Percentiles rank a stretch among this genome's conserved stretches.
Evolutionary conservation across 768 basidiomycete species (phyloP).

Genomic region (Podaxis sp.): DNA sequence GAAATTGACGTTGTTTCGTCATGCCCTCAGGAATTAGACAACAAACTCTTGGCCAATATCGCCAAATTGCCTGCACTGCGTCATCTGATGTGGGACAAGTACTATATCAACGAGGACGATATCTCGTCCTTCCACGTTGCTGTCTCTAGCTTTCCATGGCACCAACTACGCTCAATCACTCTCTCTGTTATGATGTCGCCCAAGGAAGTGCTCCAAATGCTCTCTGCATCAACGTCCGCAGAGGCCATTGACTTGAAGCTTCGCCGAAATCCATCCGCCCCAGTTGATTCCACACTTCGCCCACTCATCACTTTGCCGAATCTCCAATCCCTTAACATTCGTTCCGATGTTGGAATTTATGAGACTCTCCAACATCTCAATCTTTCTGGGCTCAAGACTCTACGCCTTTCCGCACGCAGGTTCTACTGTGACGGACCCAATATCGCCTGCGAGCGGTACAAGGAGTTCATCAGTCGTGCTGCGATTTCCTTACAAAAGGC

Average conservation of each 20-base stretch:
- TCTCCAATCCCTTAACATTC: neutral
- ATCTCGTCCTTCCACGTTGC: neutral
- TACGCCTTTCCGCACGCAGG: neutral
- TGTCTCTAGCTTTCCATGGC: neutral
- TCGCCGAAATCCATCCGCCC: neutral
- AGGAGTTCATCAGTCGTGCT: neutral
- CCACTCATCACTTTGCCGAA: neutral
- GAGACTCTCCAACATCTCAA: neutral
- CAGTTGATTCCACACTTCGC: neutral
- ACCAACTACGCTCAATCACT: neutral
- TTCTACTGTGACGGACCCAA: neutral
- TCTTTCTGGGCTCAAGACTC: neutral
- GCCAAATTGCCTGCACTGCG: neutral
- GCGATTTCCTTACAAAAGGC: neutral
- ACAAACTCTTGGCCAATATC: neutral
- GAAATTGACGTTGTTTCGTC: neutral
- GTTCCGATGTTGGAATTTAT: neutral
- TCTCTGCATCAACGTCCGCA: neutral
- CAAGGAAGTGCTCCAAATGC: neutral
- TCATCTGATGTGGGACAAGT: neutral
- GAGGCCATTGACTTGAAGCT: neutral
- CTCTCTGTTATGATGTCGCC: neutral
- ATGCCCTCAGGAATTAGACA: neutral
- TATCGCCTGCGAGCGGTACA: neutral
- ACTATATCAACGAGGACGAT: neutral